A percentile compares a stretch with the other conserved stretches of the same genome.
Evolutionary conservation across 225 moss, liverwort and hornwort genomes (phyloP).

Genomic region (Neckera pumila): DNA sequence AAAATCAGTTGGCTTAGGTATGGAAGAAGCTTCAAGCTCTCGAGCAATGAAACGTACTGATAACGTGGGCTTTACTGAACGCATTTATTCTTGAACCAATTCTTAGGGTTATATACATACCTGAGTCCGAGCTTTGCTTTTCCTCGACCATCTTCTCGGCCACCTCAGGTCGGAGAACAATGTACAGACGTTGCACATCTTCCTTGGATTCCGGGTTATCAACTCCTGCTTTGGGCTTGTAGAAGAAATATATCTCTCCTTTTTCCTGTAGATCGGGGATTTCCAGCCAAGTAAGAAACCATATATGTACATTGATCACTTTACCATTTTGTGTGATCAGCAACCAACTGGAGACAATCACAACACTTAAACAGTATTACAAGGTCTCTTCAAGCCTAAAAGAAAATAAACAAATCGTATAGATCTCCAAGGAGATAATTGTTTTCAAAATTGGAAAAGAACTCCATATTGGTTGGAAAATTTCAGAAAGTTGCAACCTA

Average conservation of each 20-base stretch:
- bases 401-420: background rate
- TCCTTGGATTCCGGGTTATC: constrained; percentile 3
- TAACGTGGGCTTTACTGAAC: background rate
- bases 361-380: background rate
- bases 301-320: background rate
- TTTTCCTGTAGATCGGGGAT: constrained; percentile 5
- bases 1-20: background rate
- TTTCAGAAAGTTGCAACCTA: background rate
- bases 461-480: background rate
- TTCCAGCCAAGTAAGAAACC: background rate
- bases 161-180: constrained; percentile 31
- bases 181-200: constrained; percentile 18
- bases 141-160: constrained; percentile 23
- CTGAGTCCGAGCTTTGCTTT: constrained; percentile 35
- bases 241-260: constrained; percentile 46
- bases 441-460: background rate
- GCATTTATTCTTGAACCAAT: background rate
- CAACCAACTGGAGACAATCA: background rate
- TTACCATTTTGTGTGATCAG: background rate
- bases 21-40: background rate
- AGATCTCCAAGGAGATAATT: background rate
- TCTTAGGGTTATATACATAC: background rate
- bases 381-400: background rate
- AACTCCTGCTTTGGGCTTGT: constrained; percentile 13
- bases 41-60: background rate